Evolutionary conservation across 2,329 filamentous ascomycete genomes (phyloP), one percentile per base, ranked within the genome.

Genomic region (Bertia moriformis): DNA sequence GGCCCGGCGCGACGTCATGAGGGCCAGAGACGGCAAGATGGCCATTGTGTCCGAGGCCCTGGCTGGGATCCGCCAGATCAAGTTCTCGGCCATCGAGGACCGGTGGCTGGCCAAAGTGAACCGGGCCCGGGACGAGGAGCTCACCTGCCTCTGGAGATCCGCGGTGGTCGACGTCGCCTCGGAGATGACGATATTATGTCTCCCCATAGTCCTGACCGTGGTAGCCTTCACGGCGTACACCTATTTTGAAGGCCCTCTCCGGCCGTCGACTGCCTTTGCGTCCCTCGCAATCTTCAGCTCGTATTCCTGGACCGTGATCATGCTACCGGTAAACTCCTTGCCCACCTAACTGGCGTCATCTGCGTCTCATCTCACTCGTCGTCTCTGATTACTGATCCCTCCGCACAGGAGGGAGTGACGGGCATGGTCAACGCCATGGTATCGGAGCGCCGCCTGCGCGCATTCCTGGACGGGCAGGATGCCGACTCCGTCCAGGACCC

Each of bases 61-160:
- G 1, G 72, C 83, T 47, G 83, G 83, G 4, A 88, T 89, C 45
- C 73, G 83, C 1, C 84, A 91, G 55, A 85, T 91, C 59, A 91
- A 91, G 50, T 87, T 89, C 48, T 82, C 82, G 0, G 83, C 83
- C 1, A 58, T 86, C 2, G 84, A 89, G 54, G 59, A 63, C 15
- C 73, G 83, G 46, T 89, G 84, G 83, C 74, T 86, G 52, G 63
- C 67, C 14, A 81, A 78, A 43, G 83, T 91, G 51, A 57, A 67
- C 44, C 55, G 68, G 44, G 71, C 78, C 4, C 67, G 84, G 49
- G 69, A 77, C 32, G 70, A 67, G 37, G 84, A 89, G 52, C 65
- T 89, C 7, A 56, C 59, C 4, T 73, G 72, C 18, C 67, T 84
- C 24, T 83, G 80, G 73, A 65, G 62, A 30, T 69, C 76, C 2